Conservation (phyloP, 768 basidiomycete genomes). For the Xanthoconium purpureum region DNA sequence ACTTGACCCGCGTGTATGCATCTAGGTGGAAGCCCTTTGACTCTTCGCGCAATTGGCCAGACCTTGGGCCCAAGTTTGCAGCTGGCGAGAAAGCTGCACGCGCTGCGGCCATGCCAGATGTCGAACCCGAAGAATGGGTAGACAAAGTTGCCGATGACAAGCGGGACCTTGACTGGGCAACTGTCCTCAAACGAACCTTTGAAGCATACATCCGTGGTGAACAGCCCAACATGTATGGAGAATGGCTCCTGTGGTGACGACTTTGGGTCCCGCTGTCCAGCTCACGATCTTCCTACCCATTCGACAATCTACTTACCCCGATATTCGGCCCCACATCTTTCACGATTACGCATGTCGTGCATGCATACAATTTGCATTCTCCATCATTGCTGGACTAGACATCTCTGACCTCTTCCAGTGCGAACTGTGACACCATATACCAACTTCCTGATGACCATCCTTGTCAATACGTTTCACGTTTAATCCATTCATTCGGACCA, state of each 20-base stretch:
- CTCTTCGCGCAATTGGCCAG: conserved; percentile 89
- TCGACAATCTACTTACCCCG: conserved; percentile 29
- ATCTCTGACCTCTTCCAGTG: conserved; percentile 21
- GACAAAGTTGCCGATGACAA: conserved; percentile 58
- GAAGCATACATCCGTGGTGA: conserved; percentile 91
- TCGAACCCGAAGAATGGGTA: conserved; percentile 36
- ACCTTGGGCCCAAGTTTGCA: conserved; percentile 77
- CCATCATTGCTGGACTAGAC: conserved; percentile 33
- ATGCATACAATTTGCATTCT: conserved; percentile 27
- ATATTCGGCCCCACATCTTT: conserved; percentile 27
- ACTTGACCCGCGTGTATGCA: not conserved
- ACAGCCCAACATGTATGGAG: conserved; percentile 93
- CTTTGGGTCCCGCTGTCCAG: conserved; percentile 1
- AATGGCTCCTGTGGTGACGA: conserved; percentile 57
- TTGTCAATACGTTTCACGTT: conserved; percentile 24
- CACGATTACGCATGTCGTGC: conserved; percentile 27
- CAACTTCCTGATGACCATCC: conserved; percentile 25
- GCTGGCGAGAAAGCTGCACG: conserved; percentile 72
- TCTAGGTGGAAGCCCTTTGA: conserved; percentile 96
- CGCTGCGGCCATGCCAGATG: conserved; percentile 35
- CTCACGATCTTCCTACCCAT: conserved; percentile 11
- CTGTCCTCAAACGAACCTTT: conserved; percentile 93
- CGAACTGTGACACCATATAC: conserved; percentile 31
- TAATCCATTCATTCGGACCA: conserved; percentile 19
- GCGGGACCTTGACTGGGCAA: conserved; percentile 86